Evolutionary conservation across 2,329 filamentous ascomycete genomes (phyloP).

Genomic region (Diaporthe nobilis): DNA sequence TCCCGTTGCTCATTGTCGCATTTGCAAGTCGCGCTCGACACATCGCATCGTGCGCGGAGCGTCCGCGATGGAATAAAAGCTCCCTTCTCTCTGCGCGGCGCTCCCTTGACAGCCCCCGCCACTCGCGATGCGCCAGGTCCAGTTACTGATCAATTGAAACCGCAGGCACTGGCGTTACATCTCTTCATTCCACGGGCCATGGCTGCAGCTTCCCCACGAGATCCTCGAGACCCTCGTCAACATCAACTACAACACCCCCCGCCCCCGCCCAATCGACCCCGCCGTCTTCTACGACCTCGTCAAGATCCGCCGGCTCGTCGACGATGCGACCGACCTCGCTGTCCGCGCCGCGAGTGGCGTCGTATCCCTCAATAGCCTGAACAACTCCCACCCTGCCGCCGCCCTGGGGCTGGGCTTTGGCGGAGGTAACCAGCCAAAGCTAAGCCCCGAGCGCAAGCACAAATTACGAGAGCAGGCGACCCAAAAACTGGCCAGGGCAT

Average conservation of each 20-base stretch:
- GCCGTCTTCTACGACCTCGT: conserved; percentile 87
- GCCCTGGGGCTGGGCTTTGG: conserved; percentile 68
- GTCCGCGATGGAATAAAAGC: neutral
- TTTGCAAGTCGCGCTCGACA: neutral
- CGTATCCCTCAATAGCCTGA: conserved; percentile 72
- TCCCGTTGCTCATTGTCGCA: neutral
- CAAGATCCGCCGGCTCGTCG: conserved; percentile 84
- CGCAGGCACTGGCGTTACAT: conserved; percentile 87
- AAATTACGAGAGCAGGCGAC: conserved; percentile 86
- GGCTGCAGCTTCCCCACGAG: conserved; percentile 84
- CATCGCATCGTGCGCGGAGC: neutral
- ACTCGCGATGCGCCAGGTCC: neutral
- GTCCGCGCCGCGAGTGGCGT: conserved; percentile 83
- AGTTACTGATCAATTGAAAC: conserved; percentile 25
- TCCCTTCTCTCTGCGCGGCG: conserved; percentile 36
- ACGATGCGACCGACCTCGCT: conserved; percentile 83
- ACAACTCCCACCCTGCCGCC: conserved; percentile 64
- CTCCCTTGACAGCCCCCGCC: conserved; percentile 20
- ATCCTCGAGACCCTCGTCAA: conserved; percentile 84
- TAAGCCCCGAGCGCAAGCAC: conserved; percentile 83
- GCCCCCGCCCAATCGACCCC: conserved; percentile 83
- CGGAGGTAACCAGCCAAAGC: conserved; percentile 70
- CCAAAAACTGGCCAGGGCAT: conserved; percentile 82
- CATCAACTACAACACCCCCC: conserved; percentile 83
- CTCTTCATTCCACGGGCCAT: conserved; percentile 85